Evolutionary conservation across 148 eudicot species (phyloP), one percentile per base, ranked within the genome.

Genomic region (Linanthus parryae): DNA sequence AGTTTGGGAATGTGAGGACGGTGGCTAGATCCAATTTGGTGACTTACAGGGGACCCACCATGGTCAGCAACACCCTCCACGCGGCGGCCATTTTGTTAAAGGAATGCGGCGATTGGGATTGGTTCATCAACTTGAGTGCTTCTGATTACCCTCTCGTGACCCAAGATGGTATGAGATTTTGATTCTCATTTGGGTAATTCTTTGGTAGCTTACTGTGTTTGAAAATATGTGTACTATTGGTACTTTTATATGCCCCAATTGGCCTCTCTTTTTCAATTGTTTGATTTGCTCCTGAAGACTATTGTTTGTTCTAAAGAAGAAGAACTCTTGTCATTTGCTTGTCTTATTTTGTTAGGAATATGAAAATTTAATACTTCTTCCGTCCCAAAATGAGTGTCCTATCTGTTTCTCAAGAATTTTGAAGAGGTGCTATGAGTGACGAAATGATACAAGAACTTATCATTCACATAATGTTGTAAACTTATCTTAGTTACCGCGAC

Each of bases 121-220:
- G n/a, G n/a, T n/a, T n/a, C n/a, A n/a, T 83, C 18, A 83, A 83
- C 48, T 62, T 83, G 64, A 84, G 92, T 77, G 83, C 92, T 47
- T 84, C 92, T 66, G 92, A 84, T 74, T 84, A 84, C 62, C 92
- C 94, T 58, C 59, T 85, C 40, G 78, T 85, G 2, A 81, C 94
- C 8, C 94, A 85, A 33, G 88, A 85, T 69, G 94, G 94, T 84
- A 69, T 26, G 78, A 29, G 2, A 4, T 48, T 57, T 22, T 22
- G 20, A 2, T 0, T 52, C 47, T 14, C n/a, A n/a, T n/a, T n/a
- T n/a, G n/a, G n/a, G n/a, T n/a, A n/a, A n/a, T n/a, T n/a, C n/a
- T n/a, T n/a, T n/a, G n/a, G n/a, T n/a, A n/a, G n/a, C n/a, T n/a
- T n/a, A n/a, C n/a, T n/a, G n/a, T n/a, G n/a, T 26, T 36, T 52